Evolutionary conservation across 2,329 filamentous ascomycete genomes (phyloP), one percentile per base, ranked within the genome.

Genomic region (Cercospora nicotianae): DNA sequence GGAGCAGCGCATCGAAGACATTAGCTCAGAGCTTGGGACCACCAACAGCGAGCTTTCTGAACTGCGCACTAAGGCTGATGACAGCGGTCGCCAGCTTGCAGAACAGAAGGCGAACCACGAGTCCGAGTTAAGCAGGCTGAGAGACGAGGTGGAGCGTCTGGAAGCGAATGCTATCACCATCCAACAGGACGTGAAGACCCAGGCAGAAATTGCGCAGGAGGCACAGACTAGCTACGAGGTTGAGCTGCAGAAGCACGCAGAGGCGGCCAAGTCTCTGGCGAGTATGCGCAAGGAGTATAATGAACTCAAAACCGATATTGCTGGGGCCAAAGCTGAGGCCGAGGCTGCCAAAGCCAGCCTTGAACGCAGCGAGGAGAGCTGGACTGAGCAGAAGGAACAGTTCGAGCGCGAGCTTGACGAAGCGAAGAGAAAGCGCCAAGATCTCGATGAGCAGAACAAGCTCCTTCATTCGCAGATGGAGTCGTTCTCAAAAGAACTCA

Each of bases 181-280:
- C 77, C 92, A 96, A 77, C 91, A 96, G 74, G 94, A 98, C 75
- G 87, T 98, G 51, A 94, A 95, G 69, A 90, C 92, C 0, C 95
- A 99, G 79, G 94, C 94, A 30, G 91, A 96, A 55, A 98, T 99
- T 75, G 93, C 95, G 2, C 90, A 93, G 63, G 91, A 93, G 78
- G 93, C 95, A 3, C 95, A 99, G 78, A 91, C 96, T 77, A 94
- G 95, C 73, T 99, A 99, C 77, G 96, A 99, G 79, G 90, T 90
- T 70, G 95, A 99, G 79, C 86, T 99, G 10, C 87, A 97, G 75
- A 97, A 95, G 82, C 95, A 99, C 80, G 94, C 94, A 1, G 93
- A 97, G 72, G 95, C 94, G n/a, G 92, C 94, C 12, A 94, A 93
- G 80, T 87, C 88, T 39, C 84, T 97, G 13, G 93, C 96, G 73